These are phyloP conservation scores for Teunomyces lycoperdinae DNA, from an alignment of 805 yeast species.

Conservation along the genomic window DNA sequence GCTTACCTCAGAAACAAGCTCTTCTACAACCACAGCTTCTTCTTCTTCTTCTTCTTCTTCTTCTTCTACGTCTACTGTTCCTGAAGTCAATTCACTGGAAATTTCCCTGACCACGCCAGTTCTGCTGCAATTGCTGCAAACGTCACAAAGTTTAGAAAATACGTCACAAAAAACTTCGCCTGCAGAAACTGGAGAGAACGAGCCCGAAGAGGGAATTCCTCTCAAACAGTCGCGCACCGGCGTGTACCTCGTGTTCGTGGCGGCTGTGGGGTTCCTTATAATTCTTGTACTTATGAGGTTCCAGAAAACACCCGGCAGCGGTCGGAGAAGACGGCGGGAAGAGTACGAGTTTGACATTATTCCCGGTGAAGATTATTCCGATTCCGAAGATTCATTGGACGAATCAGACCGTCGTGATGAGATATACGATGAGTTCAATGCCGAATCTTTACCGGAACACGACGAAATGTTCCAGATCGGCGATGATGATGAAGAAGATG, in stretches of 20 bases:
- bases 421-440: conserved; percentile 30
- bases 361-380: conserved; percentile 57
- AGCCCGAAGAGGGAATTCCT: conserved; percentile 23
- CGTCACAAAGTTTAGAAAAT: not conserved
- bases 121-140: not conserved
- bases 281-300: conserved; percentile 45
- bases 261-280: conserved; percentile 56
- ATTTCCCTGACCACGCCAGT: not conserved
- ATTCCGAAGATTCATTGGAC: conserved; percentile 38
- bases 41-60: no score
- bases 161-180: not conserved
- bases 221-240: conserved; percentile 46
- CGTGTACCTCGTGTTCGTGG: conserved; percentile 58
- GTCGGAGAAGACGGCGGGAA: conserved; percentile 59
- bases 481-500: conserved; percentile 31
- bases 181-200: conserved; percentile 3
- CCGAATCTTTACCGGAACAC: conserved; percentile 26
- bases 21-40: conserved; percentile 4
- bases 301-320: conserved; percentile 40
- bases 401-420: conserved; percentile 18
- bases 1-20: conserved; percentile 4
- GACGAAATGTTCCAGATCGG: conserved; percentile 41
- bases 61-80: no score
- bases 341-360: conserved; percentile 76
- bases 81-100: not conserved